Evolutionary conservation across 768 basidiomycete species (phyloP), one percentile per base, ranked within the genome.

Genomic region (Mycena metata): DNA sequence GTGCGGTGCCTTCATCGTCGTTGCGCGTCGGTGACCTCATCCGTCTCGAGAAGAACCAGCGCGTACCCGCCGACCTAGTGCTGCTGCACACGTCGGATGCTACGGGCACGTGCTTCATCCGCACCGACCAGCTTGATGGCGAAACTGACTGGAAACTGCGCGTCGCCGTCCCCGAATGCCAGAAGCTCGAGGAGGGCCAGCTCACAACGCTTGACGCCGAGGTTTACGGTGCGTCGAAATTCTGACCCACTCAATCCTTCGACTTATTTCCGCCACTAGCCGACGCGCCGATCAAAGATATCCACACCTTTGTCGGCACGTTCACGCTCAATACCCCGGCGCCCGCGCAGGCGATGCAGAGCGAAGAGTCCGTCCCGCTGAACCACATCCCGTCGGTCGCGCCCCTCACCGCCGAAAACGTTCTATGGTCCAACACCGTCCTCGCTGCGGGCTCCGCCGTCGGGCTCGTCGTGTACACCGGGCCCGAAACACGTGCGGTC

Each of bases 61-160:
- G 98, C 30, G 95, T 99, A 1, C 98, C 98, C 0, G 94, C 98
- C 5, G 98, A 99, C 76, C 85, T 98, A 74, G 88, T 98, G 12
- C 84, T 99, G 12, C 84, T 99, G 12, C 88, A 91, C 47, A 99
- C 98, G 0, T 91, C 90, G 5, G 97, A 99, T 74, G 81, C 89
- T 4, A 91, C 92, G 26, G 98, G 98, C 3, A 96, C 96, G 2
- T 98, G 97, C 78, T 99, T 99, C 79, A 95, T 99, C 69, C 88
- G 98, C 12, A 99, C 97, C 2, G 98, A 99, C 79, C 98, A 99
- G 76, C 85, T 99, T 33, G 98, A 99, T 71, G 98, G 98, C 47
- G 98, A 99, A 80, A 99, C 98, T 5, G 98, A 99, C 75, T 99
- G 98, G 98, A 99, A 99, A 78, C 83, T 98, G 55, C 89, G 94